phyloP scores from a whole-genome alignment of 192 early-diverging fungal genomes.

The Umbelopsis ramanniana region DNA sequence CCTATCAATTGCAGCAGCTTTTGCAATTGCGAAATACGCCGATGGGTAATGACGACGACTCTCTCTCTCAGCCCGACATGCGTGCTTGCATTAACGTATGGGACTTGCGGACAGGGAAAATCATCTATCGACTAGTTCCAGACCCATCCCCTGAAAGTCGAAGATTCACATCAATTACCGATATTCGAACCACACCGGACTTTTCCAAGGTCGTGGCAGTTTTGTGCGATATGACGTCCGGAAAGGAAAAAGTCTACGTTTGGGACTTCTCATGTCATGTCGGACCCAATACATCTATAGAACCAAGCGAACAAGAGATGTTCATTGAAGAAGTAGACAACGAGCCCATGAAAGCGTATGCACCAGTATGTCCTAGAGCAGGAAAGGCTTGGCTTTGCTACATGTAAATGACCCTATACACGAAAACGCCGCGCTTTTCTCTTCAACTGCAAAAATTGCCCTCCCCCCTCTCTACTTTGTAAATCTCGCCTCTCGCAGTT shows the following conservation, averaged over 20 bases:
- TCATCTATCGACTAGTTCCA: constrained; percentile 47
- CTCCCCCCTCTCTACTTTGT: no score
- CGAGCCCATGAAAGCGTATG: constrained; percentile 1
- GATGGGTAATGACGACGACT: not conserved
- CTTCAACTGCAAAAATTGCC: no score
- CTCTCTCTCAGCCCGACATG: constrained; percentile 15
- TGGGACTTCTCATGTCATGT: constrained; percentile 30
- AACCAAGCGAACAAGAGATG: not conserved
- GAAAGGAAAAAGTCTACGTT: constrained; percentile 26
- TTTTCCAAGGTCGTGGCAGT: constrained; percentile 28
- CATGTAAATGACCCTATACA: constrained; percentile 1
- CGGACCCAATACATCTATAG: not conserved
- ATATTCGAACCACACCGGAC: constrained; percentile 29
- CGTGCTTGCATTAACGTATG: constrained; percentile 54
- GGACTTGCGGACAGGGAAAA: constrained; percentile 47
- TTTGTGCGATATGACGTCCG: constrained; percentile 26
- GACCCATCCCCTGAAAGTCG: not conserved
- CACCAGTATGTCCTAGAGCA: constrained; percentile 1
- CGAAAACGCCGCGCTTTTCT: no score
- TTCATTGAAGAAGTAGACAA: constrained; percentile 2
- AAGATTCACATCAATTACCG: constrained; percentile 25
- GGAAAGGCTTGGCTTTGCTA: constrained; percentile 14
- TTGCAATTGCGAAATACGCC: not conserved
- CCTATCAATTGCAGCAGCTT: constrained; percentile 30
- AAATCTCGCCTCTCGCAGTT: no score